Conservation (phyloP, 768 basidiomycete genomes). For the Cubamyces sp. region DNA sequence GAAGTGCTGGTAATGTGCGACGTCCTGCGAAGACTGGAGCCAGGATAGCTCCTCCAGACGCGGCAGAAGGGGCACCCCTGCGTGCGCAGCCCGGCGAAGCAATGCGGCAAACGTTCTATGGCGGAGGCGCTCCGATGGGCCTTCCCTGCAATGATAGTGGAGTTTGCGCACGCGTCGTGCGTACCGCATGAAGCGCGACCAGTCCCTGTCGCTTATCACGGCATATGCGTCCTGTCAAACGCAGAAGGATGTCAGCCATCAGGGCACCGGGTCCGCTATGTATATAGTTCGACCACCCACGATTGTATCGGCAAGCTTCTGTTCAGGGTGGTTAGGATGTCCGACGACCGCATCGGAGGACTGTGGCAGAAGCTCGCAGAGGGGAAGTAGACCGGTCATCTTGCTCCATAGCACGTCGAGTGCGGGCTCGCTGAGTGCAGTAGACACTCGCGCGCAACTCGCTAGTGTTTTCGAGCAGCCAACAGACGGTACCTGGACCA, state of each 20-base stretch:
- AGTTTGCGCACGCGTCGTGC: conserved; percentile 21
- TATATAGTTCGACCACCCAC: background rate
- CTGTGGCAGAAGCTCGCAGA: conserved; percentile 7
- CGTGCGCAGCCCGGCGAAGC: background rate
- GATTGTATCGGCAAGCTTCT: no score
- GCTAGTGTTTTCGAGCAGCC: conserved; percentile 14
- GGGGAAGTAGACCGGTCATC: conserved; percentile 7
- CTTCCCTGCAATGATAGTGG: conserved; percentile 11
- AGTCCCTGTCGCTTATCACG: background rate
- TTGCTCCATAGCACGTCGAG: conserved; percentile 19
- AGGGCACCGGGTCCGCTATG: background rate
- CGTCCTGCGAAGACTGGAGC: conserved; percentile 16
- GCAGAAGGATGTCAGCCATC: background rate
- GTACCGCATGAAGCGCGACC: conserved; percentile 13
- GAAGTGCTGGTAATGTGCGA: conserved; percentile 13
- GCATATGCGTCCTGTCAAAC: background rate
- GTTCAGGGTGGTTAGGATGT: no score
- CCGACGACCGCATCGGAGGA: background rate
- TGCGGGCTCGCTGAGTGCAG: conserved; percentile 15
- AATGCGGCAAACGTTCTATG: conserved; percentile 12
- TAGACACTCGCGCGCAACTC: conserved; percentile 15
- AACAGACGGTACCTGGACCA: conserved; percentile 5
- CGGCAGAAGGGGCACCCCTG: conserved; percentile 10
- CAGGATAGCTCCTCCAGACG: conserved; percentile 21
- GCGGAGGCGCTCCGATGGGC: conserved; percentile 1